Evolutionary conservation across 768 basidiomycete species (phyloP), one percentile per base, ranked within the genome.

Genomic region (Tylopilus felleus): DNA sequence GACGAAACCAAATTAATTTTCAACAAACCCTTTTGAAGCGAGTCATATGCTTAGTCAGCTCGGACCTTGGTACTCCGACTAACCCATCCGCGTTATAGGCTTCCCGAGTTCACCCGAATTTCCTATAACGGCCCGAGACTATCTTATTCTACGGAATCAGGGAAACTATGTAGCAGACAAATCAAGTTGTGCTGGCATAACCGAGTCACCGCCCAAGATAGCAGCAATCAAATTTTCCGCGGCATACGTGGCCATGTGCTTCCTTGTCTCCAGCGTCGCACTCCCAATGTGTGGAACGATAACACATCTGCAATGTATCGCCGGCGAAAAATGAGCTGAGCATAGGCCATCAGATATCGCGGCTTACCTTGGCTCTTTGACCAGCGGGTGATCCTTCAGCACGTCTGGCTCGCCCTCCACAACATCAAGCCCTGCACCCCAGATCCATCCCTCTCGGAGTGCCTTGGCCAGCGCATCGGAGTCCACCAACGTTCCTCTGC

Each of bases 341-440:
- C 29, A 52, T 48, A 28, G 13, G 47, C 13, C n/a, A 39, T 38
- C 39, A 23, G 8, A 4, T 8, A 45, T 13, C 13, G 22, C 3
- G 52, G 73, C 72, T 64, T 61, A 93, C 84, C 83, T 81, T 16
- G 86, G 85, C 51, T 90, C 83, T 62, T 80, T 83, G 42, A 96
- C 83, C 44, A 99, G 70, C 4, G 89, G 86, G 66, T 99, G 94
- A 57, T 88, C 85, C 3, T 72, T 67, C 1, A 71, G 61, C 25
- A 99, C 77, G 42, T 85, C 70, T 0, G 95, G 95, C 67, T 98
- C 95, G 19, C 93, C 93, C 59, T 93, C 91, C 8, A 98, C 84
- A 33, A 98, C 96, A 68, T 99, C 96, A 12, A 99, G 63, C 0
- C 93, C 96, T 0, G 97, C 97, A 22, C 85, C 94, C 79, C 88